phyloP scores from a whole-genome alignment of 495 filamentous ascomycete genomes.

The Xylaria flabelliformis region DNA sequence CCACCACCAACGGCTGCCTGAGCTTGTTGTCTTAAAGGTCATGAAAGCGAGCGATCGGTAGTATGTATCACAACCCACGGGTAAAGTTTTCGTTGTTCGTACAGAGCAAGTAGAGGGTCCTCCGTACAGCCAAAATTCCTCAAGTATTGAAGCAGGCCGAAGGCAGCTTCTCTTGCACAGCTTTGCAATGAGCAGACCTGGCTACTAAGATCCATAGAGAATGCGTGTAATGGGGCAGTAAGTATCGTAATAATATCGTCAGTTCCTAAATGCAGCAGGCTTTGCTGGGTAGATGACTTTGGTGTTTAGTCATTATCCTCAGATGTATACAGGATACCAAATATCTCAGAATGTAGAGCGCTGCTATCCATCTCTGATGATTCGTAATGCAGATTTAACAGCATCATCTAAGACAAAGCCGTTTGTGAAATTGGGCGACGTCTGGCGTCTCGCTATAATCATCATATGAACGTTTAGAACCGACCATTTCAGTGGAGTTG shows the following conservation, averaged over 20 bases:
- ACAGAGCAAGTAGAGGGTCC: background rate
- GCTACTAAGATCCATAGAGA: background rate
- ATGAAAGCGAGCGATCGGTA: background rate
- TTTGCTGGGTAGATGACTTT: background rate
- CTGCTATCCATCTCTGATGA: background rate
- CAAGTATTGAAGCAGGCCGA: background rate
- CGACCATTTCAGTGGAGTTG: background rate
- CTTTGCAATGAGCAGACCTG: background rate
- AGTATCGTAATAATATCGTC: background rate
- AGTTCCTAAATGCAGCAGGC: background rate
- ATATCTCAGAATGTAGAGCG: background rate
- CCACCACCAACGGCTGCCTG: background rate
- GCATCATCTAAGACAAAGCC: background rate
- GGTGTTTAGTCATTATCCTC: background rate
- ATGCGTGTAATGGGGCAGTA: background rate
- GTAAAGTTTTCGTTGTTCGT: background rate
- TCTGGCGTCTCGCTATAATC: background rate
- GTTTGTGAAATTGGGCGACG: background rate
- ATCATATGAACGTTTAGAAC: background rate
- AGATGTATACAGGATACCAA: background rate
- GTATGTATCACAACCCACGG: background rate
- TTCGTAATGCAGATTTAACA: background rate
- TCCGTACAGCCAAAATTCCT: background rate
- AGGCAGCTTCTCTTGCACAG: background rate
- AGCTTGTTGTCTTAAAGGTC: background rate